Conservation (phyloP, 371 early-diverging fungal genomes). For the Syncephalis fuscata region DNA sequence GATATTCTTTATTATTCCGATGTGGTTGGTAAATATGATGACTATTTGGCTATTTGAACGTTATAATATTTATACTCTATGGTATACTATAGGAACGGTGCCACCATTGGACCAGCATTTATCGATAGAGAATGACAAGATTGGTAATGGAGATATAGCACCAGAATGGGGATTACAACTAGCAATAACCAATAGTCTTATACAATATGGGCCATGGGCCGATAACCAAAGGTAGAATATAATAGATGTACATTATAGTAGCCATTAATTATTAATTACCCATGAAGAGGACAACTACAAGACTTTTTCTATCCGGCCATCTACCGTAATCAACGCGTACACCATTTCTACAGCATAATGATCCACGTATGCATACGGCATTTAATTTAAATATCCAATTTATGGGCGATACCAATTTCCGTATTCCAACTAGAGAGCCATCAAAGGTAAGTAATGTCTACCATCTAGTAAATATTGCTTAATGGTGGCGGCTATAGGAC, state of each 20-base stretch:
- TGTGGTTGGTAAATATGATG: slow-evolving; percentile 31
- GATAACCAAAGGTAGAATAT: slow-evolving; percentile 49
- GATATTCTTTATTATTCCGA: slow-evolving; percentile 50
- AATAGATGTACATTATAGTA: too few relatives aligned
- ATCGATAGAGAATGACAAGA: slow-evolving; percentile 17
- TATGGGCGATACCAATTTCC: slow-evolving; percentile 32
- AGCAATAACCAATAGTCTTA: slow-evolving; percentile 29
- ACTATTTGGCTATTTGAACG: not conserved
- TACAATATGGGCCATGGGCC: slow-evolving; percentile 79
- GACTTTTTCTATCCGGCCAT: slow-evolving; percentile 60
- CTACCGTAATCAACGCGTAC: slow-evolving; percentile 35
- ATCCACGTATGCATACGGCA: slow-evolving; percentile 29
- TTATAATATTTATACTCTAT: not conserved
- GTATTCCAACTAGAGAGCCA: slow-evolving; percentile 55
- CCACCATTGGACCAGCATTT: slow-evolving; percentile 13
- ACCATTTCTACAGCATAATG: slow-evolving; percentile 26
- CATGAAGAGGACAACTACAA: slow-evolving; percentile 32
- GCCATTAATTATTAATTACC: too few relatives aligned
- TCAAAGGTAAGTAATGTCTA: slow-evolving; percentile 73
- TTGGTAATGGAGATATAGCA: slow-evolving; percentile 38
- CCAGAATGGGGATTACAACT: slow-evolving; percentile 64
- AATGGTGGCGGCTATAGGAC: too few relatives aligned
- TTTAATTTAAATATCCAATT: slow-evolving; percentile 53
- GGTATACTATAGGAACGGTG: slow-evolving; percentile 22
- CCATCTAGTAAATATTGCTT: too few relatives aligned